A percentile compares a stretch with the other conserved stretches of the same genome.
Conservation (phyloP, 495 filamentous ascomycete genomes). For the Entonaema liquescens region DNA sequence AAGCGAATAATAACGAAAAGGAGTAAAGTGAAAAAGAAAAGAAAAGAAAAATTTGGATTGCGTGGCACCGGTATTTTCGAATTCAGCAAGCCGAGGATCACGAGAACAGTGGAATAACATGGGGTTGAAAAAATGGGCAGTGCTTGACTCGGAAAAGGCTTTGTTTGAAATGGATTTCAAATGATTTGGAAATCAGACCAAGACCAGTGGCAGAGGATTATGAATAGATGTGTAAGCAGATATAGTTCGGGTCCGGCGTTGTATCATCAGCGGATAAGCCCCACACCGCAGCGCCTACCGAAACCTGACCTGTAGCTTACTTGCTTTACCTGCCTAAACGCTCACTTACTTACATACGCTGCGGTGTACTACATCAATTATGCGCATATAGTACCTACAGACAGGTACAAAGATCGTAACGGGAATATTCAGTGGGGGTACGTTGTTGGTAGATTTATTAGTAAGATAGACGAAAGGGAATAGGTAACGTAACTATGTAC, state of each 20-base stretch:
- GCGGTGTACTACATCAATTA: background rate
- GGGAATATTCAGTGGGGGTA: background rate
- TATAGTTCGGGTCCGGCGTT: background rate
- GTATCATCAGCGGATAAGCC: background rate
- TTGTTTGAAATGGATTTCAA: slow-evolving; percentile 36
- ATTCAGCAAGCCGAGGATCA: background rate
- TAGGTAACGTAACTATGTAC: too few species aligned
- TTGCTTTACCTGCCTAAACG: background rate
- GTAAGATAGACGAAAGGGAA: too few species aligned
- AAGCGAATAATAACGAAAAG: background rate
- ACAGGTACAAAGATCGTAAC: background rate
- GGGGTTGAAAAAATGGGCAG: background rate
- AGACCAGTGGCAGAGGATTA: slow-evolving; percentile 25
- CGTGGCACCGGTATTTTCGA: background rate
- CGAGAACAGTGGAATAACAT: background rate
- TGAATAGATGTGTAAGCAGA: slow-evolving; percentile 39
- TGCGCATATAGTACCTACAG: background rate
- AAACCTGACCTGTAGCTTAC: slow-evolving; percentile 27
- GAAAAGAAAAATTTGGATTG: background rate
- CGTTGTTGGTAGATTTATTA: background rate
- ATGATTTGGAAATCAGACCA: slow-evolving; percentile 37
- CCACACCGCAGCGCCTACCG: slow-evolving; percentile 32
- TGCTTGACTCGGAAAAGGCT: slow-evolving; percentile 8
- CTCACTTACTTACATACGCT: background rate
- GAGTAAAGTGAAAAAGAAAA: background rate